Percentiles rank a stretch among this genome's conserved stretches.
phyloP scores from a whole-genome alignment of 139 green algal species.

The Chlorella sp. region DNA sequence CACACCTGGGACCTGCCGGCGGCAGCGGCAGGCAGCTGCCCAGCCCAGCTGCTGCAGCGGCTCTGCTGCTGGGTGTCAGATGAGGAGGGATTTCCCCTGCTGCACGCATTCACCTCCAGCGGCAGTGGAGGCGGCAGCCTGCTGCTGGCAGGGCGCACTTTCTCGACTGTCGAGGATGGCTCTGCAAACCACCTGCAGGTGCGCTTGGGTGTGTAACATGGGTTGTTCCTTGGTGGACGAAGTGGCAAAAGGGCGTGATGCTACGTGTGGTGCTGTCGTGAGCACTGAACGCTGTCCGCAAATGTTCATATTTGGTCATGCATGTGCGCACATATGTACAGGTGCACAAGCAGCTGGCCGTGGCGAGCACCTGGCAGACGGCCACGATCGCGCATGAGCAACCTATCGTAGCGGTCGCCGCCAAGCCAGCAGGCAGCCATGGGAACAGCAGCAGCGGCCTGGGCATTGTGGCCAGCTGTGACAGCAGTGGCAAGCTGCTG shows the following conservation, averaged over 20 bases:
- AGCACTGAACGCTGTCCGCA: too few species aligned
- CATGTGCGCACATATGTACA: too few species aligned
- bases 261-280: too few species aligned
- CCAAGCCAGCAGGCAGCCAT: neutral
- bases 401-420: neutral
- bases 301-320: too few species aligned
- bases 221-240: neutral
- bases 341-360: slow-evolving; percentile 28
- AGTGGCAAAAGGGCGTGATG: neutral
- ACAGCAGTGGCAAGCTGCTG: slow-evolving; percentile 1
- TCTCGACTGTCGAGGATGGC: slow-evolving; percentile 18
- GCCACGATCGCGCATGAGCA: slow-evolving; percentile 1
- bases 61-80: slow-evolving; percentile 30
- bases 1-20: slow-evolving; percentile 28
- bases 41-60: neutral
- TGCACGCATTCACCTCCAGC: slow-evolving; percentile 5
- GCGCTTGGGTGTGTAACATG: neutral
- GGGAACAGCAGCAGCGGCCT: neutral
- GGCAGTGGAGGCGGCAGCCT: neutral
- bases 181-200: neutral
- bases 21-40: neutral
- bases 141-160: slow-evolving; percentile 18
- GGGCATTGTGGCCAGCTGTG: slow-evolving; percentile 2
- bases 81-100: slow-evolving; percentile 11
- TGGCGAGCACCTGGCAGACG: neutral